phyloP scores from a whole-genome alignment of 805 yeast genomes.

The Lachancea sp. region DNA sequence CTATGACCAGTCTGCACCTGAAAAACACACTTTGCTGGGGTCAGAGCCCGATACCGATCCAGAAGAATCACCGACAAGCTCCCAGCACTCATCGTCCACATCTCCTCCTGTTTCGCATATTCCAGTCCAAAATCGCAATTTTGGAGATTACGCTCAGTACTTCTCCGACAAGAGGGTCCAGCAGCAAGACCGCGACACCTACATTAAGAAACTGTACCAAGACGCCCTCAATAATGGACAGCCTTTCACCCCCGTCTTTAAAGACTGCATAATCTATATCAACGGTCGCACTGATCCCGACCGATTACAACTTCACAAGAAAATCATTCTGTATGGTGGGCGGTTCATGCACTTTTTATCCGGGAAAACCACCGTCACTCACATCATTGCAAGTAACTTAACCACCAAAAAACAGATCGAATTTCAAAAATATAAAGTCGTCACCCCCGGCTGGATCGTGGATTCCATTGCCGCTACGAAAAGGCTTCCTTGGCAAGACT shows the following conservation, averaged over 20 bases:
- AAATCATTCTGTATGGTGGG: conserved; percentile 78
- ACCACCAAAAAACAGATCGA: conserved; percentile 70
- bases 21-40: neutral
- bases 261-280: conserved; percentile 63
- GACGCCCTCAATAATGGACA: conserved; percentile 9
- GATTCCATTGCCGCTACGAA: conserved; percentile 48
- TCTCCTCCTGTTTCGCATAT: neutral
- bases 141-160: conserved; percentile 18
- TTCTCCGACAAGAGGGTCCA: conserved; percentile 22
- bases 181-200: conserved; percentile 23
- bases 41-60: neutral
- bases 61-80: no score
- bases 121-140: neutral
- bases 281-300: conserved; percentile 87
- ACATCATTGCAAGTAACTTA: conserved; percentile 70
- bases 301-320: conserved; percentile 59
- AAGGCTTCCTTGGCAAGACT: conserved; percentile 66
- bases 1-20: neutral
- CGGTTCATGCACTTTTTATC: conserved; percentile 58
- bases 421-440: conserved; percentile 65
- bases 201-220: conserved; percentile 18
- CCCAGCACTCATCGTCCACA: neutral
- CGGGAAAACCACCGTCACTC: conserved; percentile 72
- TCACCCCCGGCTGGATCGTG: conserved; percentile 73
- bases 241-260: conserved; percentile 42